These are phyloP conservation scores for Pythium phragmitis DNA, from an alignment of 352 stramenopile genomes.

Conservation along the genomic window DNA sequence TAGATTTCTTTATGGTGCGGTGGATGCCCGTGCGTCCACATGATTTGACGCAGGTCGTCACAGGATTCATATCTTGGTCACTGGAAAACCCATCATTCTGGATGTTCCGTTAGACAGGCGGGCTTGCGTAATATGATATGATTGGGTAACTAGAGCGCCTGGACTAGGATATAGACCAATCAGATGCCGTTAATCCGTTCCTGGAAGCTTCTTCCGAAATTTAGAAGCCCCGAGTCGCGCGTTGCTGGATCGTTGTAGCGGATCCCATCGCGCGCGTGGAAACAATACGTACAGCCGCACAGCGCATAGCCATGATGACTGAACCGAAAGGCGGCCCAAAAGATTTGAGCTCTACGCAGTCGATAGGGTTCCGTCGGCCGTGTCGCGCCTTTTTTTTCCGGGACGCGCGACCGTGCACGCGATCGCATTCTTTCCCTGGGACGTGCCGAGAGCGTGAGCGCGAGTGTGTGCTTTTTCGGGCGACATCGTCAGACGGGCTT, in stretches of 20 bases:
- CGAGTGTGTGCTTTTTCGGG: neutral
- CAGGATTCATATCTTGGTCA: no score
- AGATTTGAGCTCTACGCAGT: neutral
- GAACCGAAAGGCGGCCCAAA: neutral
- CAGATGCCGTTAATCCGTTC: neutral
- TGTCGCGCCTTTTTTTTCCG: neutral
- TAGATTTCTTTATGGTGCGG: no score
- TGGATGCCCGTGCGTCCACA: no score
- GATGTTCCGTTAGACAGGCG: neutral
- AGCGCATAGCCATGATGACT: neutral
- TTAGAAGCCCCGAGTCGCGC: neutral
- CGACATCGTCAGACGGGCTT: neutral
- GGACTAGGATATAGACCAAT: neutral
- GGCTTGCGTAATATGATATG: neutral
- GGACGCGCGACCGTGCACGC: neutral
- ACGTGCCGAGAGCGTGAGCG: neutral
- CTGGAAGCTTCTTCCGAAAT: neutral
- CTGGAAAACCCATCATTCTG: no score
- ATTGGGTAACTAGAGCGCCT: neutral
- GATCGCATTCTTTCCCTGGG: neutral
- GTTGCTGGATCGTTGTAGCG: conserved; percentile 7
- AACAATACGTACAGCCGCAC: neutral
- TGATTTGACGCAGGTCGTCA: neutral
- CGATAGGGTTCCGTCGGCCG: no score
- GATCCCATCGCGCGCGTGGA: neutral